Percentiles rank a stretch among this genome's conserved stretches.
Evolutionary conservation across 2,329 filamentous ascomycete genomes (phyloP).

Genomic region (Chrysosporium keratinophilum): DNA sequence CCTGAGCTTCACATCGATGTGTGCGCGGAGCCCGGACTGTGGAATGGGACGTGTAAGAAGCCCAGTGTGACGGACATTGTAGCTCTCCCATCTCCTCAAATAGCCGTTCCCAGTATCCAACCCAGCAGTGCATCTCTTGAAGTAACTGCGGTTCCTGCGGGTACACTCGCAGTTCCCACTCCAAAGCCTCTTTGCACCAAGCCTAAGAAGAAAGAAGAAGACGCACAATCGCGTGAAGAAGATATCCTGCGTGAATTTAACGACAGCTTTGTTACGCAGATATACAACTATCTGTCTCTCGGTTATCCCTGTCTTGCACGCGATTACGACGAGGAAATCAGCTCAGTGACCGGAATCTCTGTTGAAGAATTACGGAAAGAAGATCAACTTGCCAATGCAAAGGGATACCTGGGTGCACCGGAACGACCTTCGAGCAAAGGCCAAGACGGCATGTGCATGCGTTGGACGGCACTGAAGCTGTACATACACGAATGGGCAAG

Average conservation of each 20-base stretch:
- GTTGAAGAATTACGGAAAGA: constrained; percentile 60
- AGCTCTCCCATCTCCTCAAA: neutral
- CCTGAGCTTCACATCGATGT: constrained; percentile 51
- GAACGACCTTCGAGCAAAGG: constrained; percentile 21
- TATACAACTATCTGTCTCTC: constrained; percentile 91
- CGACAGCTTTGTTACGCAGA: constrained; percentile 81
- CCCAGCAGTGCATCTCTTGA: neutral
- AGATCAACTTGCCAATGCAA: constrained; percentile 55
- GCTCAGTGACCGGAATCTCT: constrained; percentile 63
- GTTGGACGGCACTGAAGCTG: constrained; percentile 72
- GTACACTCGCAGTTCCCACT: neutral
- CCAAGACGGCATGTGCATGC: constrained; percentile 47
- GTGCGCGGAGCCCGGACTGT: constrained; percentile 36
- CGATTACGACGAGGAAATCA: constrained; percentile 73
- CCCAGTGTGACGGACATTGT: constrained; percentile 1
- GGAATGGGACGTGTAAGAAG: constrained; percentile 38
- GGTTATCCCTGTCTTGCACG: constrained; percentile 81
- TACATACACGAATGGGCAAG: constrained; percentile 87
- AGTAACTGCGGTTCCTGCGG: neutral
- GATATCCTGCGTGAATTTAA: constrained; percentile 57
- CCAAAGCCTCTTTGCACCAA: neutral
- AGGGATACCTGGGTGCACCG: constrained; percentile 58
- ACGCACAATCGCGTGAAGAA: constrained; percentile 4
- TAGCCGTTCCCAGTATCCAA: neutral
- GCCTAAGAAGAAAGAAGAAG: neutral